A percentile compares a stretch with the other conserved stretches of the same genome.
These are phyloP conservation scores for Spathaspora hagerdaliae DNA, from an alignment of 805 yeast genomes.

Conservation along the genomic window DNA sequence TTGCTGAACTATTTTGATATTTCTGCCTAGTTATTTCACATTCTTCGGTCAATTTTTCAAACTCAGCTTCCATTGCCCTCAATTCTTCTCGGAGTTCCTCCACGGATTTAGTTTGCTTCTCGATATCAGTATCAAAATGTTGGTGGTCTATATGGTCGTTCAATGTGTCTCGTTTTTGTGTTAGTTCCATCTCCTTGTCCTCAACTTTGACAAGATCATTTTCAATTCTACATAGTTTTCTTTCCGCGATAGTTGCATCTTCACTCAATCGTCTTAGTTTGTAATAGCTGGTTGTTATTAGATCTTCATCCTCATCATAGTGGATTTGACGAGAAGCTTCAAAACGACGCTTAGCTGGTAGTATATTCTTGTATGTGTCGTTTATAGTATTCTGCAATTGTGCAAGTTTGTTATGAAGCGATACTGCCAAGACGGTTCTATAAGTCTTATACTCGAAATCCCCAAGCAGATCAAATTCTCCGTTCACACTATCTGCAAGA, in stretches of 20 bases:
- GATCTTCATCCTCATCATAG: conserved; percentile 30
- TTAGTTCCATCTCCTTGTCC: conserved; percentile 12
- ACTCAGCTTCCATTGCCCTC: conserved; percentile 19
- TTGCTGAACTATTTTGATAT: conserved; percentile 32
- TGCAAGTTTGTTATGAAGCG: conserved; percentile 18
- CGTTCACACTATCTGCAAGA: conserved; percentile 9
- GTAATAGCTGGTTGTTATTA: conserved; percentile 27
- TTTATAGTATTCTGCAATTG: conserved; percentile 15
- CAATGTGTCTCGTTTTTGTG: conserved; percentile 11
- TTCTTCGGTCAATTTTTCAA: conserved; percentile 21
- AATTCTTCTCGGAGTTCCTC: conserved; percentile 24
- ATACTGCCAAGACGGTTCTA: conserved; percentile 25
- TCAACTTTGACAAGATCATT: conserved; percentile 20
- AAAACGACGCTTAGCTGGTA: conserved; percentile 18
- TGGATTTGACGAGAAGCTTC: conserved; percentile 30
- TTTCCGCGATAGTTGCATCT: conserved; percentile 28
- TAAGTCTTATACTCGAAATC: conserved; percentile 22
- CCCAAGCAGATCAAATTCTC: conserved; percentile 7
- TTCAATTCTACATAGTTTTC: conserved; percentile 29
- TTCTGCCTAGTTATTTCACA: conserved; percentile 23
- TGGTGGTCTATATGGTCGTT: conserved; percentile 1
- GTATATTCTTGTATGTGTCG: conserved; percentile 8
- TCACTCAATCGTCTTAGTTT: conserved; percentile 33
- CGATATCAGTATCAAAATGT: not conserved
- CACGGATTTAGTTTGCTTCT: conserved; percentile 8